Conservation (phyloP, 176 grass and related monocot species). For the Elaeis guineensis region DNA sequence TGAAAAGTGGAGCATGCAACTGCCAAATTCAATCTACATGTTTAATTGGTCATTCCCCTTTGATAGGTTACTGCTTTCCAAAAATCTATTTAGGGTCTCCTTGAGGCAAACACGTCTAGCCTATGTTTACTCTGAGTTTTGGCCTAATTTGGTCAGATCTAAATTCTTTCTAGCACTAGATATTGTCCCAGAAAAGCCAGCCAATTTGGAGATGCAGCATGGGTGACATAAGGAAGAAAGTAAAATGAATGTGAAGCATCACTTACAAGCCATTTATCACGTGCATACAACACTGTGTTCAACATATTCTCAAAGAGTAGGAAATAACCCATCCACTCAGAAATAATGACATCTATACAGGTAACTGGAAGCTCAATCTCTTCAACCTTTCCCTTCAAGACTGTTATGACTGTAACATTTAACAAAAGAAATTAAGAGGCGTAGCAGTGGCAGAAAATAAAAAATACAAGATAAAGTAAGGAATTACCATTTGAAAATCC, state of each 20-base stretch:
- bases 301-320: conserved; percentile 98
- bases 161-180: no score
- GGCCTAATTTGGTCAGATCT: no score
- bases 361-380: conserved; percentile 87
- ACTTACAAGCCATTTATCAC: conserved; percentile 99
- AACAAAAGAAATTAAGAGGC: not conserved
- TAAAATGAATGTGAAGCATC: not conserved
- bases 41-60: no score
- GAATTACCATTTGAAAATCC: conserved; percentile 70
- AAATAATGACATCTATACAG: conserved; percentile 89
- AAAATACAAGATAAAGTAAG: conserved; percentile 5
- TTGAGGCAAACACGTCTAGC: no score
- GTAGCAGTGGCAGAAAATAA: not conserved
- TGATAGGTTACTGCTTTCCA: no score
- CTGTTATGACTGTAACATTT: conserved; percentile 67
- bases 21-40: no score
- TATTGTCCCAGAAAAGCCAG: no score
- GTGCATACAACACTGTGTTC: conserved; percentile 95
- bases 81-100: no score
- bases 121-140: no score
- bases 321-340: conserved; percentile 99
- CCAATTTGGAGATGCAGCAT: not conserved
- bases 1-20: no score
- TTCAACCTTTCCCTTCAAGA: conserved; percentile 95
- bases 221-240: not conserved